These are phyloP conservation scores for Leptosphaerulina australis DNA, from an alignment of 2,329 filamentous ascomycete genomes.

Conservation along the genomic window DNA sequence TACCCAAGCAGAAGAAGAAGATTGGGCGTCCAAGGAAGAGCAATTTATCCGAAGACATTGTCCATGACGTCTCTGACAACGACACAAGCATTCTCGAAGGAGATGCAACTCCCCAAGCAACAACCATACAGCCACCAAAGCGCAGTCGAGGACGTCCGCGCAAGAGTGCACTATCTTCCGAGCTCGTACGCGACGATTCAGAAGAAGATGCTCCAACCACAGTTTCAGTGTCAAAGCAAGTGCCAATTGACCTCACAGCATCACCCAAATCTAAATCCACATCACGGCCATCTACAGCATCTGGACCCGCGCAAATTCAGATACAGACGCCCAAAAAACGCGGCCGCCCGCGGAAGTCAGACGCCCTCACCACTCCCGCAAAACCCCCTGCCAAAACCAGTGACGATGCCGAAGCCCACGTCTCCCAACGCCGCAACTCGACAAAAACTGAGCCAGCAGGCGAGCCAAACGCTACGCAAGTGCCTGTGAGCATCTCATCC, in stretches of 20 bases:
- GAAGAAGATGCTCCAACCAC: conserved; percentile 18
- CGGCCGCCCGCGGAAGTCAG: conserved; percentile 21
- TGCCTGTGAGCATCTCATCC: background rate
- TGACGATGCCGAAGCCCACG: background rate
- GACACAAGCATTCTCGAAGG: conserved; percentile 2
- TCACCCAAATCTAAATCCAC: background rate
- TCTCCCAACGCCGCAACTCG: background rate
- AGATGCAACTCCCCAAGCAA: background rate
- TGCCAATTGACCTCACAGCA: background rate
- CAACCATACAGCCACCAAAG: conserved; percentile 15
- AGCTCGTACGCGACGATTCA: conserved; percentile 25
- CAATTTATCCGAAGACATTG: conserved; percentile 24
- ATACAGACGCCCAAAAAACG: conserved; percentile 18
- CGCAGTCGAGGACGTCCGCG: conserved; percentile 21
- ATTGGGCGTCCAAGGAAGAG: conserved; percentile 31
- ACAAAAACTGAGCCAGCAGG: background rate
- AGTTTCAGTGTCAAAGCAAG: background rate
- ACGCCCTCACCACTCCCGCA: conserved; percentile 7
- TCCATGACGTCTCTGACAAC: conserved; percentile 19
- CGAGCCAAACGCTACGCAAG: background rate
- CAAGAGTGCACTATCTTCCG: conserved; percentile 29
- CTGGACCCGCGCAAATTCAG: background rate
- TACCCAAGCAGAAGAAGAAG: conserved; percentile 20
- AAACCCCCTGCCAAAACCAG: background rate
- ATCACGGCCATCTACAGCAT: conserved; percentile 9